Base-by-base conservation (phyloP, 2,329 filamentous ascomycete genomes). In the Cladosporium velox region DNA sequence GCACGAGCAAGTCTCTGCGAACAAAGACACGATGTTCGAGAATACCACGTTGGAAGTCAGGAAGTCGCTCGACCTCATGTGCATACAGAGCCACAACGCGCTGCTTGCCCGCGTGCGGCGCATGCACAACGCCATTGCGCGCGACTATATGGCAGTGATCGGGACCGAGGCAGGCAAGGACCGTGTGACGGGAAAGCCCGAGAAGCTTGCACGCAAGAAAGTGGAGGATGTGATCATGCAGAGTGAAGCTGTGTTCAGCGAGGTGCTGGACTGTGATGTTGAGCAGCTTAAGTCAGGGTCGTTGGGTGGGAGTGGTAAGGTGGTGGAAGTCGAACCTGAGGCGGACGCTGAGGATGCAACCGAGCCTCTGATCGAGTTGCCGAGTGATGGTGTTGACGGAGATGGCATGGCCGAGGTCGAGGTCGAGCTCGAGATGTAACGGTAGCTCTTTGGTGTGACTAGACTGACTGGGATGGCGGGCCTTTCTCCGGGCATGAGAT, bases 21-120 rank as follows among this genome's bases (percentile, higher is more conserved):
- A 73, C 4, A 79, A 81, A 2, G 67, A 76, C 12, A 70, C 67
- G 1, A 88, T 88, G 85, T 88, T 88, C 71, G 67, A 71, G 2
- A 68, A 78, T 4, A 82, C 83, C 0, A 79, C 79, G 0, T 65
- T 79, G 1, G 75, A 75, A 3, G 82, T 86, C 10, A 77, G 77
- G 57, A 59, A 67, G 0, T 74, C 76, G 12, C 76, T 88, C 1
- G 67, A 76, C 0, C 44, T 63, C 1, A 81, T 86, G 75, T 78
- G 79, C 66, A 72, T 76, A 63, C 78, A 78, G 38, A 78, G 84
- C 11, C 76, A 80, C 34, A 72, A 78, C 32, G 72, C 77, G 51
- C 82, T 84, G 66, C 74, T 80, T 58, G 79, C 80, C 3, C 78
- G 78, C 47, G 73, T 79, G 0, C 80, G 86, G 30, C 80, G 84